Evolutionary conservation across 2,329 filamentous ascomycete genomes (phyloP).

Genomic region (Ophiocordyceps camponoti-saundersi): DNA sequence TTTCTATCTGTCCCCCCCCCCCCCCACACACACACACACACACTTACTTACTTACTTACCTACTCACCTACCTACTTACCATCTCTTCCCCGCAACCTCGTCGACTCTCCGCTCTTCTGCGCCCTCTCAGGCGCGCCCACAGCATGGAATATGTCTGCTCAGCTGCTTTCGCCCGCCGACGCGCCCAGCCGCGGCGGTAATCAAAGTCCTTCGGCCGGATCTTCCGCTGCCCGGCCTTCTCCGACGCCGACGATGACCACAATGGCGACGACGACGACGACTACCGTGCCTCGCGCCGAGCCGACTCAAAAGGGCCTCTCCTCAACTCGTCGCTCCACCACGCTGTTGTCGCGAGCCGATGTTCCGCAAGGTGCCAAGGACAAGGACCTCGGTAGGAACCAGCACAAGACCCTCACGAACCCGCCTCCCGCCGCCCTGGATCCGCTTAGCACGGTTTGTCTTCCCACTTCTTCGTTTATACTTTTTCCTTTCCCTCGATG

Average conservation of each 20-base stretch:
- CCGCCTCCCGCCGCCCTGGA: slow-evolving; percentile 15
- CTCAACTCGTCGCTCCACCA: slow-evolving; percentile 5
- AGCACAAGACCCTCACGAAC: slow-evolving; percentile 10
- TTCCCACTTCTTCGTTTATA: not conserved
- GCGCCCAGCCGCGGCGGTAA: slow-evolving; percentile 8
- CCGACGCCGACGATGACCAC: not conserved
- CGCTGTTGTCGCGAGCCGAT: slow-evolving; percentile 35
- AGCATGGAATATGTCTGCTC: slow-evolving; percentile 20
- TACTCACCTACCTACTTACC: not conserved
- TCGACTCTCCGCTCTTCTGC: not conserved
- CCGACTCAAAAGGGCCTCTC: slow-evolving; percentile 2
- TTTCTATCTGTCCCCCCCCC: not conserved
- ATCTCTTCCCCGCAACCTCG: not conserved
- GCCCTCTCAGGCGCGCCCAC: slow-evolving; percentile 3
- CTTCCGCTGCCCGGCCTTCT: slow-evolving; percentile 3
- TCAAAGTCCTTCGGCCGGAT: slow-evolving; percentile 8
- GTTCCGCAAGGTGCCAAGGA: slow-evolving; percentile 30
- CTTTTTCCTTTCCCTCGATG: not conserved
- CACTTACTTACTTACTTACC: not conserved
- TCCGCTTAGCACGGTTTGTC: slow-evolving; percentile 19
- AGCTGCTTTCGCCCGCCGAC: slow-evolving; percentile 10
- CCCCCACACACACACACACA: no score
- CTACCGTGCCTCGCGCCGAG: not conserved
- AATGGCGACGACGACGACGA: not conserved
- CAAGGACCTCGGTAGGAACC: slow-evolving; percentile 10